Percentiles rank a stretch among this genome's conserved stretches.
These are phyloP conservation scores for Heimioporus retisporus DNA, from an alignment of 1,284 basidiomycete species.

Conservation along the genomic window DNA sequence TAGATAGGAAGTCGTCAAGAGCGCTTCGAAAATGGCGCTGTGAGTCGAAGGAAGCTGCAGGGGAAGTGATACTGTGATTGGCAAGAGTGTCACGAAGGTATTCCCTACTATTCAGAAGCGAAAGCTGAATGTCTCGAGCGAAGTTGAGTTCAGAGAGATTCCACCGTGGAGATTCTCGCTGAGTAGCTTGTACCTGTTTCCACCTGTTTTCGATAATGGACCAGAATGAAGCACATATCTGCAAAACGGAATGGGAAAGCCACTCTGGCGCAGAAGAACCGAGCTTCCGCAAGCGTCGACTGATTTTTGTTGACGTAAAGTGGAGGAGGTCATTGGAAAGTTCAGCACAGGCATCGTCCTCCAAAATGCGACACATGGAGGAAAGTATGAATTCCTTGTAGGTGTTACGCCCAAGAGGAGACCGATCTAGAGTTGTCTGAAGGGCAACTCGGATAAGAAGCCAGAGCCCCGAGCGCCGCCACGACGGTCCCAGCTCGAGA, in stretches of 20 bases:
- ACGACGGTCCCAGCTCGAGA: slow-evolving; percentile 35
- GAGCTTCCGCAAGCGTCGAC: slow-evolving; percentile 46
- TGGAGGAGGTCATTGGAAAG: slow-evolving; percentile 45
- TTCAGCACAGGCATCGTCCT: slow-evolving; percentile 23
- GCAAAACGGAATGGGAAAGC: slow-evolving; percentile 7
- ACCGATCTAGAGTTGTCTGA: slow-evolving; percentile 49
- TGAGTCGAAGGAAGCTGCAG: slow-evolving; percentile 22
- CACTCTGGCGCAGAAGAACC: slow-evolving; percentile 11
- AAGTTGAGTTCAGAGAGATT: slow-evolving; percentile 36
- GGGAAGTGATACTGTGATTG: not conserved
- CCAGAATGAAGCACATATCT: slow-evolving; percentile 3
- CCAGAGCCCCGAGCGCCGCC: slow-evolving; percentile 49
- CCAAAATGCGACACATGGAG: slow-evolving; percentile 45
- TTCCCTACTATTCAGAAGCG: slow-evolving; percentile 35
- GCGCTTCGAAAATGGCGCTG: slow-evolving; percentile 9
- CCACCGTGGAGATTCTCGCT: slow-evolving; percentile 31
- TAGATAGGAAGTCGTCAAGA: slow-evolving; percentile 23
- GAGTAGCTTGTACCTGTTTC: slow-evolving; percentile 7
- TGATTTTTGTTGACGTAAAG: slow-evolving; percentile 20
- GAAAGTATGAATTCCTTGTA: slow-evolving; percentile 60
- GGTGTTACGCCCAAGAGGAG: slow-evolving; percentile 21
- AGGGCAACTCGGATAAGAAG: slow-evolving; percentile 46
- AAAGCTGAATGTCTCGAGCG: slow-evolving; percentile 39
- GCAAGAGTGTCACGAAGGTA: slow-evolving; percentile 37
- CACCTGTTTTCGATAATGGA: slow-evolving; percentile 16